A percentile compares a stretch with the other conserved stretches of the same genome.
phyloP scores from a whole-genome alignment of 2,329 filamentous ascomycete species.

The Lachnellula suecica region DNA sequence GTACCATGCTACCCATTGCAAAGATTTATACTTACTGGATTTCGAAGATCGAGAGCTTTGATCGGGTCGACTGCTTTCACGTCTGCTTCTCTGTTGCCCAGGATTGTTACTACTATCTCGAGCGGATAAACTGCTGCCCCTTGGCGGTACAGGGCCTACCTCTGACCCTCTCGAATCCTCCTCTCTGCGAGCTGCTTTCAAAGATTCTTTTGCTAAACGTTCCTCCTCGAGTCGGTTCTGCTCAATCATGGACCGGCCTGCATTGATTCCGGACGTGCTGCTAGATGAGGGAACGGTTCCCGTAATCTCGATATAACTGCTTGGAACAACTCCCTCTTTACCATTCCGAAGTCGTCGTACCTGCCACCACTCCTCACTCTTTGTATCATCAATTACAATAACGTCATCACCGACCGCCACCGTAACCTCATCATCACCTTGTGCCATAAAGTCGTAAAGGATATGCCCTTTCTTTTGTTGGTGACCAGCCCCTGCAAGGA shows the following conservation, averaged over 20 bases:
- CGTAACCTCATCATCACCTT: slow-evolving; percentile 94
- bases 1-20: slow-evolving; percentile 5
- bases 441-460: slow-evolving; percentile 94
- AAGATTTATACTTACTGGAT: slow-evolving; percentile 60
- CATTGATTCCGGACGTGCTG: slow-evolving; percentile 54
- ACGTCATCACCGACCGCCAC: slow-evolving; percentile 90
- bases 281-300: slow-evolving; percentile 58
- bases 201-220: slow-evolving; percentile 76
- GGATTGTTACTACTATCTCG: slow-evolving; percentile 65
- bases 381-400: slow-evolving; percentile 80
- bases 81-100: slow-evolving; percentile 69
- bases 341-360: slow-evolving; percentile 87
- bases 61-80: slow-evolving; percentile 65
- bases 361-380: slow-evolving; percentile 99
- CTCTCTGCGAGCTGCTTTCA: slow-evolving; percentile 59
- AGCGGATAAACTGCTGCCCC: slow-evolving; percentile 75
- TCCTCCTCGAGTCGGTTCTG: slow-evolving; percentile 80
- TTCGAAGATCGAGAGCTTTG: slow-evolving; percentile 57
- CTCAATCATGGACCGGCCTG: slow-evolving; percentile 68
- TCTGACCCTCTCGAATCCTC: slow-evolving; percentile 59
- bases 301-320: slow-evolving; percentile 90
- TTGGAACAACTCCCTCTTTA: slow-evolving; percentile 93
- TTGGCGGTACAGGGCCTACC: slow-evolving; percentile 79
- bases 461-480: slow-evolving; percentile 80
- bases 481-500: slow-evolving; percentile 72